Evolutionary conservation across 2,329 filamentous ascomycete genomes (phyloP).

Genomic region (Scedosporium dehoogii): DNA sequence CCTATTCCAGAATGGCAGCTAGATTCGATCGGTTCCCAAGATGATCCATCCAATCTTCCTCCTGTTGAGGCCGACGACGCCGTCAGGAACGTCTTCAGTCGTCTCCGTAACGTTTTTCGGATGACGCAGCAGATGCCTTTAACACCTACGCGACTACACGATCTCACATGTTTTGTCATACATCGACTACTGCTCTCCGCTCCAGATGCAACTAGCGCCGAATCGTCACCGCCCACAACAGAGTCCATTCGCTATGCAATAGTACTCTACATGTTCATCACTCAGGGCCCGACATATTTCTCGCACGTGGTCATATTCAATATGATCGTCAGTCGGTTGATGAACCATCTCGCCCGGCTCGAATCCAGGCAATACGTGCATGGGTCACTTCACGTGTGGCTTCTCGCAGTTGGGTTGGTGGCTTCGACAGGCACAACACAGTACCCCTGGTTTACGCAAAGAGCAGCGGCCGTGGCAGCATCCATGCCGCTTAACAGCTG

Average conservation of each 20-base stretch:
- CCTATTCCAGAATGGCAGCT: slow-evolving; percentile 39
- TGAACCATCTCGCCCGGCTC: slow-evolving; percentile 17
- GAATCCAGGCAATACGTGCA: slow-evolving; percentile 3
- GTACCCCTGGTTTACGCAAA: slow-evolving; percentile 19
- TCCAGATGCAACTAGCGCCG: neutral
- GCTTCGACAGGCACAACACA: slow-evolving; percentile 19
- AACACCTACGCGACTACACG: slow-evolving; percentile 36
- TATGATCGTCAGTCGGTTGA: slow-evolving; percentile 22
- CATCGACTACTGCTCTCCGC: slow-evolving; percentile 32
- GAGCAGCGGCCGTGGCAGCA: slow-evolving; percentile 10
- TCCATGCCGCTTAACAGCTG: neutral
- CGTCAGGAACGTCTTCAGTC: slow-evolving; percentile 27
- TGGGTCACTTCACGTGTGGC: slow-evolving; percentile 28
- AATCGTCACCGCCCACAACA: slow-evolving; percentile 14
- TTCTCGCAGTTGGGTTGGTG: slow-evolving; percentile 29
- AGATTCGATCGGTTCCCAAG: slow-evolving; percentile 10
- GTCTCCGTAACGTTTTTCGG: slow-evolving; percentile 33
- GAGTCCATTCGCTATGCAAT: slow-evolving; percentile 37
- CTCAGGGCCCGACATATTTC: slow-evolving; percentile 47
- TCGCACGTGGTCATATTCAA: slow-evolving; percentile 33
- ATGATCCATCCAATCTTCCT: slow-evolving; percentile 10
- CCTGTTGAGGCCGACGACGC: slow-evolving; percentile 21
- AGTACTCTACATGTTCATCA: slow-evolving; percentile 40
- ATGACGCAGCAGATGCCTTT: slow-evolving; percentile 18
- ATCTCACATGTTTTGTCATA: slow-evolving; percentile 43